Base-by-base conservation (phyloP, 2,329 filamentous ascomycete genomes). In the Fusarium verrucosum region DNA sequence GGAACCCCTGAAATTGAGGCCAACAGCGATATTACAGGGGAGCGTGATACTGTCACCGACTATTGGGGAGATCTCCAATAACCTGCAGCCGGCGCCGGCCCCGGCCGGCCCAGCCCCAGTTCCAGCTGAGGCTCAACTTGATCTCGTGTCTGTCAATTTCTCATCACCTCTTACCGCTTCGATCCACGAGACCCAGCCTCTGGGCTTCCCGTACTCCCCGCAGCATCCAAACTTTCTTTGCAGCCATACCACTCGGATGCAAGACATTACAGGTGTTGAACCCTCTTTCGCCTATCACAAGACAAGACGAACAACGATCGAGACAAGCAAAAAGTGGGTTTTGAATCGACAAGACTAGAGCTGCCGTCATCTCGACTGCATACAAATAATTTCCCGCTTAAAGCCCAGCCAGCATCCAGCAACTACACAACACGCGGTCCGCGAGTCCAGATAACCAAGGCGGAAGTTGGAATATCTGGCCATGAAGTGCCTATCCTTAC, bases 31-130 rank as follows among this genome's bases (percentile, higher is more conserved):
- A 25, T 40, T 41, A 41, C 59, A 57, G 52, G 33, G 45, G 49
- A 63, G 46, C 37, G 25, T 30, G 30, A 57, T 50, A 28, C 50
- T n/a, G 57, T 57, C 62, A 62, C 58, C 58, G 49, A 42, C 40
- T 20, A 16, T 30, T 41, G 35, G 53, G 44, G 38, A 68, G 30
- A 58, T 58, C 47, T 50, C 42, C 53, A 53, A 55, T 32, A 36
- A 44, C 51, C 55, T 58, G 59, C 62, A 54, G 50, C 45, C 20
- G 33, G 43, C 41, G 58, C 57, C 50, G 36, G 35, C 20, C 45
- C 28, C 38, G 32, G 44, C 19, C 51, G 38, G 38, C 55, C 57
- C 52, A 42, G 37, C 20, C 50, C 33, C 33, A 35, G 43, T 20
- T 47, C 28, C 35, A 42, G 53, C 50, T 43, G 58, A 43, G 32